Evolutionary conservation across 2,329 filamentous ascomycete genomes (phyloP).

Genomic region (Capronia coronata): DNA sequence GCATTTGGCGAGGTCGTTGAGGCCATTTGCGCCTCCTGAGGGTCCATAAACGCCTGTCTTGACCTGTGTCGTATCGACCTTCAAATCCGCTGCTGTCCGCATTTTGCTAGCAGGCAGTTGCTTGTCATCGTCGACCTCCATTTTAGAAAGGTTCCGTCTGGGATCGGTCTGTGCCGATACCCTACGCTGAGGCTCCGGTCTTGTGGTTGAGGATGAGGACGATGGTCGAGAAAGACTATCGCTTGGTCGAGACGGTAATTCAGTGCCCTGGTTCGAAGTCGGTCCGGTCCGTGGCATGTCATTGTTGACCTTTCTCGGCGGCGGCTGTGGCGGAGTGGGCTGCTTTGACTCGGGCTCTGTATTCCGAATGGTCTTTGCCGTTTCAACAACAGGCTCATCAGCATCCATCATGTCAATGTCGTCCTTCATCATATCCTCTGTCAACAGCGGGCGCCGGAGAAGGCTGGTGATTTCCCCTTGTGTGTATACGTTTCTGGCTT

Average conservation of each 20-base stretch:
- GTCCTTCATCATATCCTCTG: conserved; percentile 36
- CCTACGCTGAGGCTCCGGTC: conserved; percentile 8
- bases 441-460: conserved; percentile 49
- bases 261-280: conserved; percentile 1
- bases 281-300: conserved; percentile 3
- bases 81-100: background rate
- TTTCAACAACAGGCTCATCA: conserved; percentile 5
- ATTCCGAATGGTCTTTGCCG: too few relatives aligned
- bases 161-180: conserved; percentile 6
- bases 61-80: background rate
- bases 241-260: background rate
- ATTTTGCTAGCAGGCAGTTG: background rate
- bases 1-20: conserved; percentile 41
- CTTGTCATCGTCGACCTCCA: background rate
- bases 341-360: background rate
- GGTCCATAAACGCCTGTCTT: conserved; percentile 31
- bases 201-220: conserved; percentile 27
- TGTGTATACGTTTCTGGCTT: conserved; percentile 67
- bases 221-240: conserved; percentile 31
- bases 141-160: background rate
- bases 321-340: background rate
- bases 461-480: conserved; percentile 55
- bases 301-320: background rate
- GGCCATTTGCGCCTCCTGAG: conserved; percentile 39
- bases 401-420: conserved; percentile 41